These are phyloP conservation scores for Hydrangea macrophylla DNA, from an alignment of 148 eudicot genomes.

Conservation along the genomic window DNA sequence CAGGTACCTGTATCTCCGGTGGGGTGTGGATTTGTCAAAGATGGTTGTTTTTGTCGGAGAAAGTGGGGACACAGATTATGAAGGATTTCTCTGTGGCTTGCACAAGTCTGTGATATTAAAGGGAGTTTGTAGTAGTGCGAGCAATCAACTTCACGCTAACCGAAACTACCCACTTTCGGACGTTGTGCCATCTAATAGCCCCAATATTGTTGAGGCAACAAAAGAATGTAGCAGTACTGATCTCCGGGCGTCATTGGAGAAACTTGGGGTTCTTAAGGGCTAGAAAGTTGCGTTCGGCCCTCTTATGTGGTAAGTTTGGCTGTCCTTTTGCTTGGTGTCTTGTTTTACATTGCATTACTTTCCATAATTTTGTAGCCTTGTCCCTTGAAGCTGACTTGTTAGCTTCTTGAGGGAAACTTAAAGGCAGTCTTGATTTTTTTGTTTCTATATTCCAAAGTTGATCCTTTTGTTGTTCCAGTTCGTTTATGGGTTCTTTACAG, in stretches of 20 bases:
- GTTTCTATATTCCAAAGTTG: background rate
- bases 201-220: slow-evolving; percentile 46
- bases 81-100: slow-evolving; percentile 77
- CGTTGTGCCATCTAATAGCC: slow-evolving; percentile 66
- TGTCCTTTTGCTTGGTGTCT: background rate
- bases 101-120: slow-evolving; percentile 77
- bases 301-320: background rate
- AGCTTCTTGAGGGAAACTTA: slow-evolving; percentile 9
- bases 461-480: slow-evolving; percentile 3
- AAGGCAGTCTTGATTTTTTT: background rate
- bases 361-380: slow-evolving; percentile 1
- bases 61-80: slow-evolving; percentile 91
- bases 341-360: background rate
- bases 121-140: slow-evolving; percentile 54
- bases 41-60: slow-evolving; percentile 91
- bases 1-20: slow-evolving; percentile 83
- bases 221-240: slow-evolving; percentile 43
- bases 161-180: slow-evolving; percentile 80
- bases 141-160: slow-evolving; percentile 52
- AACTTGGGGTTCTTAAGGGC: slow-evolving; percentile 38
- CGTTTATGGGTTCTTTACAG: background rate
- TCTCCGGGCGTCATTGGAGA: slow-evolving; percentile 46
- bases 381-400: slow-evolving; percentile 7
- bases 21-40: slow-evolving; percentile 73
- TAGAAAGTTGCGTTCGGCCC: slow-evolving; percentile 9